phyloP scores from a whole-genome alignment of 352 stramenopile genomes.

The Pythium utonaiense region DNA sequence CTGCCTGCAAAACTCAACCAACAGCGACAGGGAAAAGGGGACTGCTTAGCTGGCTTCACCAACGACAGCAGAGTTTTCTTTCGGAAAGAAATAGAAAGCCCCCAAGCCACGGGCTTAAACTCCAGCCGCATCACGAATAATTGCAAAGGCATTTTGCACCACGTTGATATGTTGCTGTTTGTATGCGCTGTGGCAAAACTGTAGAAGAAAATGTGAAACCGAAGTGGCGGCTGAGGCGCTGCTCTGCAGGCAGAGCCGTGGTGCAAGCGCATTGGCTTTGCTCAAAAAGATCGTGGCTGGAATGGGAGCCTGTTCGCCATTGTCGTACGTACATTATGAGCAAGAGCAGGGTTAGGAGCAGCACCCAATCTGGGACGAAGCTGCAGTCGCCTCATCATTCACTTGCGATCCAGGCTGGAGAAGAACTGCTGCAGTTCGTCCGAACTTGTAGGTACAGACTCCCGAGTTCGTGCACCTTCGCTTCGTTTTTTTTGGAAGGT shows the following conservation, averaged over 20 bases:
- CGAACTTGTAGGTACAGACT: too few relatives aligned
- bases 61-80: neutral
- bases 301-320: neutral
- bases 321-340: too few relatives aligned
- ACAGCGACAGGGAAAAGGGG: constrained; percentile 17
- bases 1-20: neutral
- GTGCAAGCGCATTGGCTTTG: neutral
- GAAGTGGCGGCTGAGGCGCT: neutral
- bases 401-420: too few relatives aligned
- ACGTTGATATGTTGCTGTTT: too few relatives aligned
- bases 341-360: too few relatives aligned
- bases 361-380: neutral
- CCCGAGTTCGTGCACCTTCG: neutral
- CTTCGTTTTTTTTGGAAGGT: neutral
- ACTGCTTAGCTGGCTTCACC: neutral
- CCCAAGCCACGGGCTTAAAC: neutral
- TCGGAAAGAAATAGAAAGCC: neutral
- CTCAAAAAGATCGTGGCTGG: neutral
- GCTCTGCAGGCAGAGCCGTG: too few relatives aligned
- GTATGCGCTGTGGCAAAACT: neutral
- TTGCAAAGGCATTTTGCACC: too few relatives aligned
- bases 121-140: constrained; percentile 10
- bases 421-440: too few relatives aligned
- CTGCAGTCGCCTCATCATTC: neutral
- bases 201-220: neutral